A percentile compares a stretch with the other conserved stretches of the same genome.
Conservation (phyloP, 2,329 filamentous ascomycete species). For the Pleoardoris graminearum region DNA sequence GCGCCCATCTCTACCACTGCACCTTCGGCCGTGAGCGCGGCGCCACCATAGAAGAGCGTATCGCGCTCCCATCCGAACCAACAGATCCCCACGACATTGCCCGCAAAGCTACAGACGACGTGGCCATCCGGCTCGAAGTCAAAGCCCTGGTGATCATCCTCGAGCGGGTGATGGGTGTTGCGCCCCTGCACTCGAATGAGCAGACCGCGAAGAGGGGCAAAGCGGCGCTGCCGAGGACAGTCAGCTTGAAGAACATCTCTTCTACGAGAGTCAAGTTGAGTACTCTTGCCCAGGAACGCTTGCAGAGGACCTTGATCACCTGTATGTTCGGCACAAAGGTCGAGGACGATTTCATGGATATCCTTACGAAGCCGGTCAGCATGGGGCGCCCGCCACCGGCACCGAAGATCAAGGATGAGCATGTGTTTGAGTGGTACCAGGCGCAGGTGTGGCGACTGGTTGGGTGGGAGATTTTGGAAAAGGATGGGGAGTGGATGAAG, state of each 20-base stretch:
- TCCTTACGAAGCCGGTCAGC: conserved; percentile 46
- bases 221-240: conserved; percentile 21
- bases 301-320: conserved; percentile 51
- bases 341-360: conserved; percentile 47
- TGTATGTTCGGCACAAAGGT: conserved; percentile 47
- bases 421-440: conserved; percentile 58
- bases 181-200: conserved; percentile 42
- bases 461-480: conserved; percentile 58
- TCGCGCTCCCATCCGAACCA: conserved; percentile 15
- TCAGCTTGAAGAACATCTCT: conserved; percentile 30
- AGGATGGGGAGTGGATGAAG: conserved; percentile 21
- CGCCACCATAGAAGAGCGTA: conserved; percentile 32
- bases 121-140: conserved; percentile 40
- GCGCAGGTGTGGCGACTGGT: conserved; percentile 60
- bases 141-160: conserved; percentile 49
- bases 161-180: conserved; percentile 45
- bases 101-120: conserved; percentile 25
- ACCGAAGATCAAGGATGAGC: conserved; percentile 44
- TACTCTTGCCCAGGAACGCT: conserved; percentile 45
- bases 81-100: conserved; percentile 9
- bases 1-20: conserved; percentile 44
- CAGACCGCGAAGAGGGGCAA: conserved; percentile 17
- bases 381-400: conserved; percentile 30
- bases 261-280: conserved; percentile 39
- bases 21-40: conserved; percentile 43